phyloP scores from a whole-genome alignment of 2,329 filamentous ascomycete species.

The Aspergillus amoenus region DNA sequence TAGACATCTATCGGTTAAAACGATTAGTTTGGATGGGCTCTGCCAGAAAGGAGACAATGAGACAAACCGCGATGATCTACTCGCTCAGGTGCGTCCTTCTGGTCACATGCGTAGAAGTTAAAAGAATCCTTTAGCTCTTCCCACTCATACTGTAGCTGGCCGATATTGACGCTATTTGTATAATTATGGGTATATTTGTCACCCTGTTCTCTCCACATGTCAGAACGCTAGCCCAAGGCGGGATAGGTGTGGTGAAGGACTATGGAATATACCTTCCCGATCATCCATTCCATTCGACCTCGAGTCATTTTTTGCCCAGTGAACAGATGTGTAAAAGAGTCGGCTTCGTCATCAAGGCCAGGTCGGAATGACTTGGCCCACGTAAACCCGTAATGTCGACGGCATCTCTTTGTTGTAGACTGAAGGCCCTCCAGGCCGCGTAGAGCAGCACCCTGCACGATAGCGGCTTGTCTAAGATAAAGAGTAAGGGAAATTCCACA shows the following conservation, averaged over 20 bases:
- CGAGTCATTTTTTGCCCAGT: background rate
- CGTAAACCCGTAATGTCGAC: conserved; percentile 7
- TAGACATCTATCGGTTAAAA: background rate
- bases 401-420: conserved; percentile 1
- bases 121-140: background rate
- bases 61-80: background rate
- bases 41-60: background rate
- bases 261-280: background rate
- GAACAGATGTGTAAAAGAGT: background rate
- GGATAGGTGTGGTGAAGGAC: too few relatives aligned
- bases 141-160: too few relatives aligned
- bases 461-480: conserved; percentile 7
- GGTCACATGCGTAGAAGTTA: background rate
- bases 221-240: background rate
- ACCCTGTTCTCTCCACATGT: background rate
- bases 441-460: conserved; percentile 7
- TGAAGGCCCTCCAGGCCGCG: conserved; percentile 6
- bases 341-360: background rate
- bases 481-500: background rate
- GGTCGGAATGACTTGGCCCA: background rate
- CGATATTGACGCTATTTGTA: background rate
- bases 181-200: conserved; percentile 1
- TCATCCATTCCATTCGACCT: conserved; percentile 4
- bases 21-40: background rate
- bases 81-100: background rate